These are phyloP conservation scores for Neurospora sp. DNA, from an alignment of 495 filamentous ascomycete species.

Conservation along the genomic window DNA sequence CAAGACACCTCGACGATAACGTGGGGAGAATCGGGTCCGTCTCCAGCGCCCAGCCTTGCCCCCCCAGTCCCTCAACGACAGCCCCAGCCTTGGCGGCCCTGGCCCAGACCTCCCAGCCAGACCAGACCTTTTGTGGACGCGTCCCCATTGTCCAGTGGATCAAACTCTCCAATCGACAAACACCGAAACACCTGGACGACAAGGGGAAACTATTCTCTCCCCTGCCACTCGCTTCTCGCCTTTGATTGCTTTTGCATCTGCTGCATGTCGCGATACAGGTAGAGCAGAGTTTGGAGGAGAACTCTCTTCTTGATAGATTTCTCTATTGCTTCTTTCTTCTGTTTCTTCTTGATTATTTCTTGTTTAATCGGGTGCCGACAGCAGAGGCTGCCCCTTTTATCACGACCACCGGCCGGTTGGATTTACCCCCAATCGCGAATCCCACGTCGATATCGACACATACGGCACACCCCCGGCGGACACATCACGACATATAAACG, in stretches of 20 bases:
- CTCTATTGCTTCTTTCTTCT: neutral
- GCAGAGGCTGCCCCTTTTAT: neutral
- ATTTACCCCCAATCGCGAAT: neutral
- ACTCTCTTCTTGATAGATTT: neutral
- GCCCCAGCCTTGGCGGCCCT: neutral
- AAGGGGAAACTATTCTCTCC: constrained; percentile 1
- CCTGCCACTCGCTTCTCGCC: neutral
- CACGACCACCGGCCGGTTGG: neutral
- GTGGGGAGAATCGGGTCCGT: neutral
- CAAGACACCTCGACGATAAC: neutral
- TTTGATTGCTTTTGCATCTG: neutral
- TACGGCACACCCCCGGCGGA: neutral
- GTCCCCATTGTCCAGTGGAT: neutral
- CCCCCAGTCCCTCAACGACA: neutral
- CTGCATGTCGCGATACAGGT: neutral
- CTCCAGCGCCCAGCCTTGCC: neutral
- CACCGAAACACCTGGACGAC: neutral
- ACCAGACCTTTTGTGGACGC: neutral
- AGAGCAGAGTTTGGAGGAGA: neutral
- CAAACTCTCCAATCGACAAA: neutral
- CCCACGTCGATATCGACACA: neutral
- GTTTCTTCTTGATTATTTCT: neutral
- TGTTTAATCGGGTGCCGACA: neutral
- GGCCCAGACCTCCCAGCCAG: neutral
- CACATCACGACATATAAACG: neutral